Percentiles rank a stretch among this genome's conserved stretches.
Evolutionary conservation across 163 green algal species (phyloP).

Genomic region (Chlorella variabilis): DNA sequence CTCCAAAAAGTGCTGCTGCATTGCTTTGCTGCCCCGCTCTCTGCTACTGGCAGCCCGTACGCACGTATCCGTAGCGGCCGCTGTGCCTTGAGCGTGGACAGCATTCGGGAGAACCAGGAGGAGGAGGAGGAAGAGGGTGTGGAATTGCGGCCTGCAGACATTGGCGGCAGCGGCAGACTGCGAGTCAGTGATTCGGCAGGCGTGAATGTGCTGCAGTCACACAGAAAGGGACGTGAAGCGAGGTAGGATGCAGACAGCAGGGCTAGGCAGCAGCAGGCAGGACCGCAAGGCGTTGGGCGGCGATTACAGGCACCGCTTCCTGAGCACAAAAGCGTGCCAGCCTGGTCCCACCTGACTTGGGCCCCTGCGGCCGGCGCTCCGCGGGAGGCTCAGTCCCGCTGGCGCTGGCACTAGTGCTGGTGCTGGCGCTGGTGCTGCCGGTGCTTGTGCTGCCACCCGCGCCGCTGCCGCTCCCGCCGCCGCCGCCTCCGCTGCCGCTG

Average conservation of each 20-base stretch:
- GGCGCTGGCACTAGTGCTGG: slow-evolving; percentile 11
- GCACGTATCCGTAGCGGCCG: slow-evolving; percentile 24
- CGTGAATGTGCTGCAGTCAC: no score
- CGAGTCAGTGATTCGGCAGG: no score
- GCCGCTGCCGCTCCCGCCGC: not conserved
- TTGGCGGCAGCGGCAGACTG: no score
- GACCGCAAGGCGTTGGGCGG: no score
- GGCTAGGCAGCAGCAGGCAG: no score
- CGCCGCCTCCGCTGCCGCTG: not conserved
- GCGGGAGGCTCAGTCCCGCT: not conserved
- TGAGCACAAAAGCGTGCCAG: no score
- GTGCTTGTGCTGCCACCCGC: not conserved
- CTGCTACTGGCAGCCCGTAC: no score
- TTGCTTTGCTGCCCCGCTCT: no score
- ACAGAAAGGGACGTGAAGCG: no score
- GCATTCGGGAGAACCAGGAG: slow-evolving; percentile 22
- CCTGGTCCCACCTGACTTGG: slow-evolving; percentile 35
- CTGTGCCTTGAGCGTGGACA: not conserved
- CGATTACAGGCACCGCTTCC: no score
- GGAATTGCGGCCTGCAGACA: slow-evolving; percentile 21
- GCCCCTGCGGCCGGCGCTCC: not conserved
- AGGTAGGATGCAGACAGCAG: no score
- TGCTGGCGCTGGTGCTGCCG: slow-evolving; percentile 1
- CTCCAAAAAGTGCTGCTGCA: no score
- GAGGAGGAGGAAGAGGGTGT: slow-evolving; percentile 15